phyloP scores from a whole-genome alignment of 2,329 filamentous ascomycete species.

The Claviceps fusiformis region DNA sequence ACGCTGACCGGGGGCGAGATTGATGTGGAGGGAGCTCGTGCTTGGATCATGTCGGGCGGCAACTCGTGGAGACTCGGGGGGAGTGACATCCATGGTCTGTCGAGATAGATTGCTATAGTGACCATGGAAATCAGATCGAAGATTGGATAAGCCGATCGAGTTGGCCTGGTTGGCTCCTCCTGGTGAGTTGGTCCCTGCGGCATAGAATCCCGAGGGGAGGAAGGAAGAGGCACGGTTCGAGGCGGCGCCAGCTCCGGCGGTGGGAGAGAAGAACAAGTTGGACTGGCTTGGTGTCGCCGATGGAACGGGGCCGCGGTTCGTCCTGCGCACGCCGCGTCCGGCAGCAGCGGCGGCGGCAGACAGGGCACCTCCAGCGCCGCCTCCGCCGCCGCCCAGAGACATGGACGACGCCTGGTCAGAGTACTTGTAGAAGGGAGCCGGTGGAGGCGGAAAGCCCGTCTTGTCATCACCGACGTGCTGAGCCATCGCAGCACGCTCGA shows the following conservation, averaged over 20 bases:
- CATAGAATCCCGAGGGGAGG: constrained; percentile 84
- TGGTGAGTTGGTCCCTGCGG: constrained; percentile 46
- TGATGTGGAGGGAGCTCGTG: constrained; percentile 53
- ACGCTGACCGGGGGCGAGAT: constrained; percentile 44
- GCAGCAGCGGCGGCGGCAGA: constrained; percentile 19
- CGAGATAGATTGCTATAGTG: constrained; percentile 27
- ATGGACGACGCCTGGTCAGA: constrained; percentile 43
- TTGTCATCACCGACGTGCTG: constrained; percentile 61
- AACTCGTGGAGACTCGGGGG: constrained; percentile 51
- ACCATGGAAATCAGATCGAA: constrained; percentile 44
- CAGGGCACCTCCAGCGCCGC: not conserved
- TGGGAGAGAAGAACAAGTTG: constrained; percentile 90
- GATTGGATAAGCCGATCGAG: constrained; percentile 47
- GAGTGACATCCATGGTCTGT: constrained; percentile 35
- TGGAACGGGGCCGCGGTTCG: constrained; percentile 36
- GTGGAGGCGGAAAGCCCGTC: constrained; percentile 43
- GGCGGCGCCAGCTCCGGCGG: constrained; percentile 47
- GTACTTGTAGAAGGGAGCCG: constrained; percentile 52
- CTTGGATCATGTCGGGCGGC: constrained; percentile 38
- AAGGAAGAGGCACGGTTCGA: constrained; percentile 63
- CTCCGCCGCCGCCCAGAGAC: constrained; percentile 23
- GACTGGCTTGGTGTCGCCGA: constrained; percentile 47
- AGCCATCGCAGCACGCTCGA: constrained; percentile 69
- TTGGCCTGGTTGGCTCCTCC: constrained; percentile 31
- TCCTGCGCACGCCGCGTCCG: constrained; percentile 38